Evolutionary conservation across 1,139 yeast species (phyloP).

Genomic region (Arxiozyma telluris): DNA sequence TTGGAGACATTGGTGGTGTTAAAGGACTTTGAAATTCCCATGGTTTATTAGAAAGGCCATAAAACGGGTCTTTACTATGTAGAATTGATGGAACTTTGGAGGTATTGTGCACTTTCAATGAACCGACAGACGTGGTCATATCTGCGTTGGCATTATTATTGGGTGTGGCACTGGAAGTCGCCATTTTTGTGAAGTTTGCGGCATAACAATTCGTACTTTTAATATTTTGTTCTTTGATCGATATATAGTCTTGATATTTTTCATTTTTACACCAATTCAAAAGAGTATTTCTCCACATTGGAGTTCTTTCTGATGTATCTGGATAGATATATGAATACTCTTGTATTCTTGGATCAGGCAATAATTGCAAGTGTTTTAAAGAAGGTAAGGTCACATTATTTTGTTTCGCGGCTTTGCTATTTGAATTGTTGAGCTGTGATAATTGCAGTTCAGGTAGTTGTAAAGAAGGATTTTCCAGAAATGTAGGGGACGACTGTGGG

Average conservation of each 20-base stretch:
- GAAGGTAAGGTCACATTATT: conserved; percentile 22
- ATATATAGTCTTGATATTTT: conserved; percentile 24
- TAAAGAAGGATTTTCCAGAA: background rate
- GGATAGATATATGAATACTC: conserved; percentile 27
- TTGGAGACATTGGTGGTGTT: conserved; percentile 31
- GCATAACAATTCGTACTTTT: background rate
- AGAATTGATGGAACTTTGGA: conserved; percentile 19
- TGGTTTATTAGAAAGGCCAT: conserved; percentile 16
- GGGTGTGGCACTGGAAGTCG: too few species aligned
- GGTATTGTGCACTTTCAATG: background rate
- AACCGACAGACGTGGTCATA: background rate
- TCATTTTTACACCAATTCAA: conserved; percentile 29
- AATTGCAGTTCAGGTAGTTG: conserved; percentile 1
- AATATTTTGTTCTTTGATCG: conserved; percentile 17
- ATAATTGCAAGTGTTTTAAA: conserved; percentile 24
- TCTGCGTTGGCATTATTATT: too few species aligned
- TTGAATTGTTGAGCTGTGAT: background rate
- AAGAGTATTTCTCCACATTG: conserved; percentile 27
- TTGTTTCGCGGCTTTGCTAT: background rate
- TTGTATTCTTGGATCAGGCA: conserved; percentile 26
- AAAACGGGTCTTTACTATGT: conserved; percentile 21
- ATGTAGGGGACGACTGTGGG: conserved; percentile 16
- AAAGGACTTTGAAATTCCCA: conserved; percentile 17
- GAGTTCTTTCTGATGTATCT: conserved; percentile 28
- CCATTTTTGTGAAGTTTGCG: background rate